Percentiles rank a stretch among this genome's conserved stretches.
Conservation (phyloP, 306 rosid species). For the Fragaria nilgerrensis region DNA sequence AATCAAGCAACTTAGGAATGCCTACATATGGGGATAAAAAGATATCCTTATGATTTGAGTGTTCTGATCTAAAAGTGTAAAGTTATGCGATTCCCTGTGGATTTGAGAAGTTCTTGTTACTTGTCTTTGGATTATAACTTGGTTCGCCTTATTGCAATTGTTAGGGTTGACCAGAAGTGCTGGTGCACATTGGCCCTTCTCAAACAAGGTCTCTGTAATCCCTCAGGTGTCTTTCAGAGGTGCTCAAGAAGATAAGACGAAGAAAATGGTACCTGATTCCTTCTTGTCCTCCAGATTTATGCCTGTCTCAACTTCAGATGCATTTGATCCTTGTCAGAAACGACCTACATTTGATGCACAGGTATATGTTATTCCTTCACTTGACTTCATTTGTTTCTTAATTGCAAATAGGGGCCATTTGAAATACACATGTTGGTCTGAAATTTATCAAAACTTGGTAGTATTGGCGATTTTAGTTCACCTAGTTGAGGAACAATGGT, state of each 20-base stretch:
- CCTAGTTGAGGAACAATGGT: not conserved
- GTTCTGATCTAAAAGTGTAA: not conserved
- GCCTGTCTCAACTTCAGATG: conserved; percentile 39
- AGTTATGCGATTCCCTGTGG: not conserved
- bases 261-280: conserved; percentile 39
- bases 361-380: conserved; percentile 36
- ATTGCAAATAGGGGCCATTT: not conserved
- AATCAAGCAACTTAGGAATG: not conserved
- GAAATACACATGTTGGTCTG: conserved; percentile 5
- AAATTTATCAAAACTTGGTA: not conserved
- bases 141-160: conserved; percentile 24
- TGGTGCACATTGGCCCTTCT: conserved; percentile 57
- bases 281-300: conserved; percentile 33
- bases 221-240: conserved; percentile 63
- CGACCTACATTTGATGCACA: conserved; percentile 44
- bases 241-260: conserved; percentile 55
- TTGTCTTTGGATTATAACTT: conserved; percentile 1
- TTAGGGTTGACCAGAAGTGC: conserved; percentile 43
- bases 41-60: not conserved
- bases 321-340: conserved; percentile 30
- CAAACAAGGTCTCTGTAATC: conserved; percentile 53
- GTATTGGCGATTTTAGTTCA: not conserved
- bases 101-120: not conserved
- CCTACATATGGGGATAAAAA: not conserved
- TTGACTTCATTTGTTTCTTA: not conserved